Evolutionary conservation across 495 filamentous ascomycete species (phyloP), one percentile per base, ranked within the genome.

Genomic region (Lasiosphaeria hispida): DNA sequence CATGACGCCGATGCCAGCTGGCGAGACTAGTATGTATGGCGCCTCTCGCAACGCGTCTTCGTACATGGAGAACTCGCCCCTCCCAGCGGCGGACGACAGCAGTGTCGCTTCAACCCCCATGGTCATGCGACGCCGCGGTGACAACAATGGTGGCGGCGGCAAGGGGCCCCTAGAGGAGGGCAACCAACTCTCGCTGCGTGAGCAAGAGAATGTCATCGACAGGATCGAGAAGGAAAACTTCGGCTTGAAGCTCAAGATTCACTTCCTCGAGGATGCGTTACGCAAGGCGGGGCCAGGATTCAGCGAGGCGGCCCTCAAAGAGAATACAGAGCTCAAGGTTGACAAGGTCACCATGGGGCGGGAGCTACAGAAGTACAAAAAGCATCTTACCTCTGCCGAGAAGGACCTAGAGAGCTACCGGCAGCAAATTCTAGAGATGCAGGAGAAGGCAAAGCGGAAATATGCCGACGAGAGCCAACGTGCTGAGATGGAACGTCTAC

Each of bases 271-370:
- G 63, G 86, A 91, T 49, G 85, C 88, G 19, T 69, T 97, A 13
- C 80, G 87, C 38, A 96, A 93, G 68, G 82, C 86, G 19, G 95
- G 94, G 0, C 92, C 91, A 2, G 87, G 88, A 36, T 91, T 90
- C 76, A 92, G 91, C 67, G 87, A 93, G 62, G 82, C 84, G 17
- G 90, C 95, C 0, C 75, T 98, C 10, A 88, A 88, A 67, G 94
- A 98, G 74, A 97, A 97, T 63, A 93, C 92, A 14, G 92, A 96
- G 58, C 84, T 98, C 40, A 97, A 97, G 73, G 89, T 96, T 51
- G 84, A 92, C 67, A 87, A 87, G 68, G 79, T 93, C 52, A 92
- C 89, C 1, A 87, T 97, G 81, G 85, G 92, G 65, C 83, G 85
- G 48, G 94, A 98, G 59, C 82, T 98, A 10, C 82, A 86, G 48